A percentile compares a stretch with the other conserved stretches of the same genome.
Conservation (phyloP, 78 protist species). For the Dictyostelium discoideum region DNA sequence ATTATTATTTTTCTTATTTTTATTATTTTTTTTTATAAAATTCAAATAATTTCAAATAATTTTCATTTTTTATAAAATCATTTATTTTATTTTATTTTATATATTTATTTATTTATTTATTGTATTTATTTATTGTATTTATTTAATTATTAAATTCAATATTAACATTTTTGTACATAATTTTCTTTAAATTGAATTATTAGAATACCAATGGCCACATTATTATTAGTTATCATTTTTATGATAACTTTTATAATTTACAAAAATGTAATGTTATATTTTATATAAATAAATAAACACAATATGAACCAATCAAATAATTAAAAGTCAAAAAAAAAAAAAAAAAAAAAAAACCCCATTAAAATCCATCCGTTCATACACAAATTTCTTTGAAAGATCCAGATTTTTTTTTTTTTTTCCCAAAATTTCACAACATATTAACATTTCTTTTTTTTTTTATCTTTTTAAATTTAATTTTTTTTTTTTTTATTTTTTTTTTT, state of each 20-base stretch:
- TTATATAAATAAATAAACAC: background rate
- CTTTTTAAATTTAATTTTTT: background rate
- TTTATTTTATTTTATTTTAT: too few relatives aligned
- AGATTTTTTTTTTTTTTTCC: too few relatives aligned
- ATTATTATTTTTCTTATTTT: too few relatives aligned
- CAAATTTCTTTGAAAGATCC: background rate
- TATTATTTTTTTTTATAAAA: too few relatives aligned
- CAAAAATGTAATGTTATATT: background rate
- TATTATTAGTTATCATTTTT: background rate
- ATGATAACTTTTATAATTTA: background rate
- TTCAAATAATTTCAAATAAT: too few relatives aligned
- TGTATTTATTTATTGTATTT: too few relatives aligned
- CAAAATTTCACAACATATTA: too few relatives aligned
- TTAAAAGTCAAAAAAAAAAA: background rate
- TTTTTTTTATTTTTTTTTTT: background rate
- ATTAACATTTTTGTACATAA: background rate
- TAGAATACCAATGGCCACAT: background rate
- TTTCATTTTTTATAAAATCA: background rate
- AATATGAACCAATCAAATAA: too few relatives aligned
- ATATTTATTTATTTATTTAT: too few relatives aligned
- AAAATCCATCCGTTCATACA: background rate
- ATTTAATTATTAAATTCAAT: too few relatives aligned
- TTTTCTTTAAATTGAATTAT: background rate
- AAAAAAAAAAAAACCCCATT: background rate
- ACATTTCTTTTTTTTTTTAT: too few relatives aligned